Conservation (phyloP, 192 early-diverging fungal species). For the Spinellus fusiger region DNA sequence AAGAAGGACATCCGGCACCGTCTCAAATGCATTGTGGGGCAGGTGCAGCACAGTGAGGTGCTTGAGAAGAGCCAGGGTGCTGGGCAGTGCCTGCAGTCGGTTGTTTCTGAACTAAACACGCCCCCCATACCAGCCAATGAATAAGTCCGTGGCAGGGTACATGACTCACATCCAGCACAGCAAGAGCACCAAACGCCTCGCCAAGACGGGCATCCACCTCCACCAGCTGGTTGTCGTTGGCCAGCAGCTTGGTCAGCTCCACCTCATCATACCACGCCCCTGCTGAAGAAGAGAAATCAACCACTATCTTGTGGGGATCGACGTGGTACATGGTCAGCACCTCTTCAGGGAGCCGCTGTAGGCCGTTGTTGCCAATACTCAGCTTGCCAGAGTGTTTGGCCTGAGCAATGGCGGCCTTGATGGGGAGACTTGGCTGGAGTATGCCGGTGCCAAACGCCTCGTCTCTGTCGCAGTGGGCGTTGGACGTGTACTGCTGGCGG, state of each 20-base stretch:
- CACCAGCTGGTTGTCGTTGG: constrained; percentile 42
- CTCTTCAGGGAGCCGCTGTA: constrained; percentile 41
- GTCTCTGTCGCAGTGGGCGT: neutral
- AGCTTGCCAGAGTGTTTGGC: constrained; percentile 35
- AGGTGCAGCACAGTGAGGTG: constrained; percentile 35
- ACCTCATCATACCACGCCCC: constrained; percentile 47
- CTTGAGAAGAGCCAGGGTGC: constrained; percentile 28
- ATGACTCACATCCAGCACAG: constrained; percentile 40
- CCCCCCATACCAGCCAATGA: neutral
- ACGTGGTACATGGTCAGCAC: constrained; percentile 54
- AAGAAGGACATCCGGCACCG: constrained; percentile 32
- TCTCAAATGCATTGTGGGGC: constrained; percentile 37
- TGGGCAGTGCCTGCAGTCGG: constrained; percentile 34
- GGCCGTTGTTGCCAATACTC: constrained; percentile 40
- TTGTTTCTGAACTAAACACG: constrained; percentile 41
- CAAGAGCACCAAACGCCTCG: constrained; percentile 42
- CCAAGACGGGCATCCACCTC: constrained; percentile 41
- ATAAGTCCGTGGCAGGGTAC: neutral
- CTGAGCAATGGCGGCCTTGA: constrained; percentile 19
- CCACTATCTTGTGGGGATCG: constrained; percentile 39
- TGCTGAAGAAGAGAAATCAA: constrained; percentile 40
- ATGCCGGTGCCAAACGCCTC: neutral
- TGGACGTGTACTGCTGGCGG: neutral
- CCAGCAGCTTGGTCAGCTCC: constrained; percentile 47
- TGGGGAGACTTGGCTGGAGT: neutral